Evolutionary conservation across 306 rosid genomes (phyloP), one percentile per base, ranked within the genome.

Genomic region (Medicago arabica): DNA sequence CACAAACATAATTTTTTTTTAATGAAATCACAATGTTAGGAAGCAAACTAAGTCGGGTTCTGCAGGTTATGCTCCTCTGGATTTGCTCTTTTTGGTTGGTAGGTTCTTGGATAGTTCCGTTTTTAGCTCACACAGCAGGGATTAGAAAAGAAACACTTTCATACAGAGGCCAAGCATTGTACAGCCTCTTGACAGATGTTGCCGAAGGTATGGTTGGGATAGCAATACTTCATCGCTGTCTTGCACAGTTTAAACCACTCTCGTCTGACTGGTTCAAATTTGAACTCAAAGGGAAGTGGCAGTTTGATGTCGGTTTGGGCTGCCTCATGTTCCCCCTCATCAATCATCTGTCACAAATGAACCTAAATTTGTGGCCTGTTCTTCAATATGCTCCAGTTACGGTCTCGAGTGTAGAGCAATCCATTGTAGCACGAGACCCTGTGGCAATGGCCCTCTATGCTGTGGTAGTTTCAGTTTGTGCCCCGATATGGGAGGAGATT

Each of bases 41-140:
- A 46, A 57, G 57, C 65, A 46, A 74, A 75, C 80, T 83, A 75
- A 80, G 69, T 74, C 71, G 78, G 60, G 49, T 77, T 74, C 71
- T 82, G 83, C 85, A 87, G 91, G 91, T 87, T 77, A 87, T 82
- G 87, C 87, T 87, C 39, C 88, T 87, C 28, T 87, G 88, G 91
- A 84, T 87, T 67, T 80, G 88, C 69, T 86, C 89, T 63, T 88
- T 84, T 78, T 86, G 92, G 89, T 86, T 88, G 4, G 77, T 84
- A 77, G 89, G 89, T 51, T 86, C 92, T 77, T 88, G 92, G 92
- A 75, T 86, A 77, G 85, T 88, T 63, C 89, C 88, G 41, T 80
- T 86, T 43, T 73, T 88, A 76, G 87, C 88, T 51, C 80, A 86
- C 84, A 75, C 76, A 17, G 80, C 91, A 14, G 89, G 92, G 64